These are phyloP conservation scores for Carex littledalei DNA, from an alignment of 176 grass and related monocot species.

Conservation along the genomic window DNA sequence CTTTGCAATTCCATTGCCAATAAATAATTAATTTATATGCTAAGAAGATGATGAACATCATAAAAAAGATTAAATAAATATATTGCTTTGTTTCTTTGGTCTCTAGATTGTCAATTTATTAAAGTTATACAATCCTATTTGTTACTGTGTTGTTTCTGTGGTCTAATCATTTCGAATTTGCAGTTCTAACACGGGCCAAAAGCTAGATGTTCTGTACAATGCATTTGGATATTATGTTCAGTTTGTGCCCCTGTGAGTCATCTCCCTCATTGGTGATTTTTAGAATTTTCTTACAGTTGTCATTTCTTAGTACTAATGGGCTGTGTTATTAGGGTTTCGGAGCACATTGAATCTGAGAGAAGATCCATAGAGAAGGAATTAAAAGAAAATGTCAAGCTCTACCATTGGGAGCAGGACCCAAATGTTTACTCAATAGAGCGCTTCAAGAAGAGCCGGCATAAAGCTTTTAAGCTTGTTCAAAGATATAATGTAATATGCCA, in stretches of 20 bases:
- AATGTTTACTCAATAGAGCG: conserved; percentile 61
- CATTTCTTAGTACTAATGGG: conserved; percentile 22
- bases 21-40: not conserved
- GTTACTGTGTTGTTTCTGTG: not conserved
- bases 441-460: conserved; percentile 71
- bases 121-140: not conserved
- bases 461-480: conserved; percentile 61
- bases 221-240: conserved; percentile 93
- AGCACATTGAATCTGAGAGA: conserved; percentile 57
- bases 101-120: not conserved
- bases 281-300: conserved; percentile 23
- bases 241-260: conserved; percentile 68
- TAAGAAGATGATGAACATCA: not conserved
- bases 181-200: conserved; percentile 44
- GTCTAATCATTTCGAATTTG: conserved; percentile 20
- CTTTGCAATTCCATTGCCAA: not conserved
- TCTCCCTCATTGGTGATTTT: not conserved
- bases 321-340: conserved; percentile 42
- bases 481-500: conserved; percentile 61
- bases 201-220: conserved; percentile 77
- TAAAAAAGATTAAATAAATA: not conserved
- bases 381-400: conserved; percentile 73
- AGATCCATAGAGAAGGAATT: conserved; percentile 59
- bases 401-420: conserved; percentile 71
- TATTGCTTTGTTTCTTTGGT: not conserved